These are phyloP conservation scores for Myriosclerotinia duriaeana DNA, from an alignment of 2,329 filamentous ascomycete genomes.

Conservation along the genomic window DNA sequence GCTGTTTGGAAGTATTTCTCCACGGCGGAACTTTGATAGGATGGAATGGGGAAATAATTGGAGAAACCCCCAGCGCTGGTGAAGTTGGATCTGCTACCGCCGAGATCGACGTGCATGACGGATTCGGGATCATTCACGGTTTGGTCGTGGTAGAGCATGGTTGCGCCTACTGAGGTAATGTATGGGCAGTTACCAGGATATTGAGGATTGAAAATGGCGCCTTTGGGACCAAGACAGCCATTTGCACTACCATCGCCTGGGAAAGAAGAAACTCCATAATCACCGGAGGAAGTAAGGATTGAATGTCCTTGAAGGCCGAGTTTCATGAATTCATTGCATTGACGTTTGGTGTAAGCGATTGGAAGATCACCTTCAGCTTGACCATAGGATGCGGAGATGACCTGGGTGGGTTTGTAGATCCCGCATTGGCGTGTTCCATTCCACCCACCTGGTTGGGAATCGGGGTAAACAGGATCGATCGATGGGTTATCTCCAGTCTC, in stretches of 20 bases:
- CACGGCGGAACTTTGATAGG: conserved; percentile 50
- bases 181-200: conserved; percentile 70
- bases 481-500: conserved; percentile 44
- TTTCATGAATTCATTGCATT: conserved; percentile 63
- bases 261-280: conserved; percentile 57
- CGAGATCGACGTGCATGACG: conserved; percentile 31
- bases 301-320: conserved; percentile 67
- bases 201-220: conserved; percentile 40
- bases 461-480: conserved; percentile 48
- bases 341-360: conserved; percentile 56
- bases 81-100: conserved; percentile 44
- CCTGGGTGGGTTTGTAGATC: conserved; percentile 32
- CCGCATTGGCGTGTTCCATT: conserved; percentile 39
- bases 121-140: conserved; percentile 36
- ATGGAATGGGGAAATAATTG: conserved; percentile 51
- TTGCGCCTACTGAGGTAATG: conserved; percentile 66
- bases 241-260: conserved; percentile 58
- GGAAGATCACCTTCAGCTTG: conserved; percentile 67
- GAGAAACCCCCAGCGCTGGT: conserved; percentile 51
- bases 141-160: conserved; percentile 50
- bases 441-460: conserved; percentile 44
- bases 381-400: conserved; percentile 64
- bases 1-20: conserved; percentile 44
- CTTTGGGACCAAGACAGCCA: conserved; percentile 44
- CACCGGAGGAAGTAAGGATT: conserved; percentile 62